Evolutionary conservation across 164 flowering plant species (phyloP).

Genomic region (Cinnamomum micranthum): DNA sequence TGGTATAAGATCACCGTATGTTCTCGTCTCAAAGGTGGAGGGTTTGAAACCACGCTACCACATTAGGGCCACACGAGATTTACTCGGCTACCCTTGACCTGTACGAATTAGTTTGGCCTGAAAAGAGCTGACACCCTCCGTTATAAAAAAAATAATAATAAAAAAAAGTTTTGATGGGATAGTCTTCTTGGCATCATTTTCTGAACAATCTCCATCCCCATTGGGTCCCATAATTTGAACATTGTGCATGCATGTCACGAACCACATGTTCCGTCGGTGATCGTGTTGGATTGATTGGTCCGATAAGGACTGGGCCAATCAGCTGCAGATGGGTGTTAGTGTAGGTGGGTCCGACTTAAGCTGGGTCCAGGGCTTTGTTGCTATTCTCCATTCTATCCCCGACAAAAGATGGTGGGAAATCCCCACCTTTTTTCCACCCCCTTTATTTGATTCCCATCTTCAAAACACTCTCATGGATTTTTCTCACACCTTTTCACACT

Average conservation of each 20-base stretch:
- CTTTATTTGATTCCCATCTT: conserved; percentile 6
- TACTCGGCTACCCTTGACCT: too few relatives aligned
- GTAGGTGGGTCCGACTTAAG: background rate
- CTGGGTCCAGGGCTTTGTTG: too few relatives aligned
- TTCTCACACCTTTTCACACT: background rate
- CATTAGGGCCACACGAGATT: too few relatives aligned
- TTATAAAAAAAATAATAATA: too few relatives aligned
- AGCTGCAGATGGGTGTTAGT: background rate
- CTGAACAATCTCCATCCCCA: background rate
- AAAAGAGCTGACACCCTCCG: too few relatives aligned
- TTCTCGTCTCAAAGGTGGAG: too few relatives aligned
- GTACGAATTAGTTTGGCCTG: too few relatives aligned
- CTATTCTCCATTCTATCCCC: background rate
- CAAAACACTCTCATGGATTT: background rate
- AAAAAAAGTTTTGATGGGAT: too few relatives aligned
- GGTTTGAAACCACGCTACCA: too few relatives aligned
- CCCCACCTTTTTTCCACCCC: background rate
- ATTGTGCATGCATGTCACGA: background rate
- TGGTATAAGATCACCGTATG: too few relatives aligned
- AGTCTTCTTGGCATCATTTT: too few relatives aligned
- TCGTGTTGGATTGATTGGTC: background rate
- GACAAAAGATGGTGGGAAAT: conserved; percentile 3
- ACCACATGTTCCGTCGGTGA: background rate
- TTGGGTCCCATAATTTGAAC: background rate
- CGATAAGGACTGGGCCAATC: background rate